Evolutionary conservation across 768 basidiomycete genomes (phyloP).

Genomic region (Tylopilus subfusipes): DNA sequence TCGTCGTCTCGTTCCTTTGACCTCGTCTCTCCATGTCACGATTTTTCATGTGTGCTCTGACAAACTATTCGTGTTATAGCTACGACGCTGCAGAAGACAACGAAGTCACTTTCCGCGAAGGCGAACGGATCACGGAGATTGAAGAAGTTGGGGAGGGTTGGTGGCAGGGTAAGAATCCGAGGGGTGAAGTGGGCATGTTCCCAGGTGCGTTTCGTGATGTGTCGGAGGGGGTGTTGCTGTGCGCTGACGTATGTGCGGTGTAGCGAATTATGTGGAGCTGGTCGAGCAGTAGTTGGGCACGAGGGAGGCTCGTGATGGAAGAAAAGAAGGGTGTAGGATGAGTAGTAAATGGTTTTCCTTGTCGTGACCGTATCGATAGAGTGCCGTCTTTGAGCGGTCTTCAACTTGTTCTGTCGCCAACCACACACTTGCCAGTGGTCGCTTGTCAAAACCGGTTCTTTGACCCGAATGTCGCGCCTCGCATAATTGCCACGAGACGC

Average conservation of each 20-base stretch:
- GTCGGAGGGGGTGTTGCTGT: not conserved
- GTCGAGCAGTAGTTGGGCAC: slow-evolving; percentile 1
- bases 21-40: not conserved
- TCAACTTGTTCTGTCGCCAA: too few relatives aligned
- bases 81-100: slow-evolving; percentile 93
- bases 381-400: too few relatives aligned
- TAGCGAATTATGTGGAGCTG: slow-evolving; percentile 22
- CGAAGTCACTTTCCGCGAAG: slow-evolving; percentile 81
- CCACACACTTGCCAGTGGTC: too few relatives aligned
- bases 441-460: too few relatives aligned
- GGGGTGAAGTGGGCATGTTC: slow-evolving; percentile 66
- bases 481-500: too few relatives aligned
- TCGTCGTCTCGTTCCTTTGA: not conserved
- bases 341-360: not conserved
- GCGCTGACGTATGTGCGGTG: not conserved
- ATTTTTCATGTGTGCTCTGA: not conserved
- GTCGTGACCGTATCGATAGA: too few relatives aligned
- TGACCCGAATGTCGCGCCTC: too few relatives aligned
- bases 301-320: not conserved
- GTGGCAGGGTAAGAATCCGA: slow-evolving; percentile 69
- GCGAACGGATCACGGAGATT: slow-evolving; percentile 74
- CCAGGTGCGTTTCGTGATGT: slow-evolving; percentile 47
- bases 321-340: not conserved
- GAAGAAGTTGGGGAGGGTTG: slow-evolving; percentile 84
- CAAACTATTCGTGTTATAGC: slow-evolving; percentile 36